Conservation (phyloP, 371 early-diverging fungal genomes). For the Mycotypha africana region DNA sequence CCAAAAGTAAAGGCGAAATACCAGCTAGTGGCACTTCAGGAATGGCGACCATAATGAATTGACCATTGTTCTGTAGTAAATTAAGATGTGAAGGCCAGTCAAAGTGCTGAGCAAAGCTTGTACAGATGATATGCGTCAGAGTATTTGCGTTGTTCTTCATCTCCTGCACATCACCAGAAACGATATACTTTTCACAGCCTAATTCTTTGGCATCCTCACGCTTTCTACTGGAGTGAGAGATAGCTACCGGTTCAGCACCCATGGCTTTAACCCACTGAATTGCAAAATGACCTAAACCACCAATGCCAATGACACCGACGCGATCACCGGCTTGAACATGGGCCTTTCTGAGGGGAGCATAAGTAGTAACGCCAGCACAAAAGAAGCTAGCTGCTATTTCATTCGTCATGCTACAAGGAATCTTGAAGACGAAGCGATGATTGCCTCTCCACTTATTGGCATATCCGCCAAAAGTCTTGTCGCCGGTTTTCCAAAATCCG, state of each 20-base stretch:
- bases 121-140: constrained; percentile 25
- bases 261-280: constrained; percentile 48
- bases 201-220: constrained; percentile 56
- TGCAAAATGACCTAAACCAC: constrained; percentile 70
- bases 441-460: constrained; percentile 18
- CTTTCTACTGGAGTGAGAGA: constrained; percentile 59
- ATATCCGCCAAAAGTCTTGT: constrained; percentile 59
- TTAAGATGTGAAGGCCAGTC: constrained; percentile 32
- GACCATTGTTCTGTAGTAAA: constrained; percentile 38
- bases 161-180: neutral
- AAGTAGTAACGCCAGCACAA: constrained; percentile 56
- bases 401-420: neutral
- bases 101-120: constrained; percentile 29
- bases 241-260: constrained; percentile 64
- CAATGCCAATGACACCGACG: constrained; percentile 45
- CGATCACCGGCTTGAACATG: constrained; percentile 40
- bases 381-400: constrained; percentile 22
- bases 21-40: constrained; percentile 43
- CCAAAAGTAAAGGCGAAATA: constrained; percentile 6
- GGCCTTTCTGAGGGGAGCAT: constrained; percentile 49
- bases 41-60: constrained; percentile 46
- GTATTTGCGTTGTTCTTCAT: constrained; percentile 1
- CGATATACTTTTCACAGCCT: constrained; percentile 50
- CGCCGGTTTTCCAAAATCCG: constrained; percentile 46
- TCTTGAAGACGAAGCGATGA: neutral